Conservation (phyloP, 805 yeast genomes). For the Candida hungchunana region DNA sequence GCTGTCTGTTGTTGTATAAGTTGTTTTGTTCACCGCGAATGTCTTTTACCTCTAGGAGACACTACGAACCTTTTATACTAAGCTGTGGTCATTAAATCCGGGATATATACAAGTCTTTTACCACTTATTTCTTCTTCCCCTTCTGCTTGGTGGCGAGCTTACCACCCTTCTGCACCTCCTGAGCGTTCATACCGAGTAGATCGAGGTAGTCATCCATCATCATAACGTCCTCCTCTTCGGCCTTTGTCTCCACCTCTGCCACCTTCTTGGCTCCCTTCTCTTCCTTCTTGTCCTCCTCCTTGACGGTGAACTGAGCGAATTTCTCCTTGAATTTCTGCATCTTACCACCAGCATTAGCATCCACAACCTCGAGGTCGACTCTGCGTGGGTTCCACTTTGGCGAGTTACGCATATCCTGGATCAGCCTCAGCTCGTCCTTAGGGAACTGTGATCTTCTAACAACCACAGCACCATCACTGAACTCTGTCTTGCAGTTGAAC, state of each 20-base stretch:
- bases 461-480: constrained; percentile 91
- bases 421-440: constrained; percentile 76
- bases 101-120: background rate
- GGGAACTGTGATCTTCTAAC: constrained; percentile 84
- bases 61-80: too few relatives aligned
- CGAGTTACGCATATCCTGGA: constrained; percentile 83
- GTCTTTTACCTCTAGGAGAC: too few relatives aligned
- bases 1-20: background rate
- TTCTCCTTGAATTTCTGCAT: constrained; percentile 69
- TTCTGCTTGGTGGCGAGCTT: constrained; percentile 44
- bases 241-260: constrained; percentile 6
- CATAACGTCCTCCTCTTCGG: constrained; percentile 16
- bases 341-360: constrained; percentile 82
- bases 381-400: constrained; percentile 87
- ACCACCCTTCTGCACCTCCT: constrained; percentile 55
- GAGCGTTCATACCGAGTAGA: constrained; percentile 53
- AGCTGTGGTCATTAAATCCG: too few relatives aligned
- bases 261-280: constrained; percentile 5
- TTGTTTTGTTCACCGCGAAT: background rate
- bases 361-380: constrained; percentile 67
- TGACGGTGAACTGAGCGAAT: constrained; percentile 48
- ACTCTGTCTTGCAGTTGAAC: constrained; percentile 83
- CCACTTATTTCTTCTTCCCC: constrained; percentile 34
- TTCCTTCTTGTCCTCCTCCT: constrained; percentile 24
- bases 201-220: constrained; percentile 49